phyloP scores from a whole-genome alignment of 495 filamentous ascomycete species.

The Lophiostoma macrostomum region DNA sequence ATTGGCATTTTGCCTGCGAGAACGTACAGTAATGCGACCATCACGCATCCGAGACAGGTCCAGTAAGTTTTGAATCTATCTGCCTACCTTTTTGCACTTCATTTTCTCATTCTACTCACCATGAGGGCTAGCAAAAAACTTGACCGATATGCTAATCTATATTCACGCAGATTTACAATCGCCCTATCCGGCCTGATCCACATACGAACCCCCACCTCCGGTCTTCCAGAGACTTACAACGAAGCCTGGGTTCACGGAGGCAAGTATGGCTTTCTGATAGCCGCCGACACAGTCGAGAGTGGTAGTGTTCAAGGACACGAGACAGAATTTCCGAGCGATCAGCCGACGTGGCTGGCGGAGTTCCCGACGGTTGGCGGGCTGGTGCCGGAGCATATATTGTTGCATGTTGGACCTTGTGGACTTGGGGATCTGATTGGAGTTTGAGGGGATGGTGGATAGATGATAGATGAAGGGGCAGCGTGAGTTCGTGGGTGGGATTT shows the following conservation, averaged over 20 bases:
- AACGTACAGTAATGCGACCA: slow-evolving; percentile 4
- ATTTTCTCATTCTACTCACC: too few relatives aligned
- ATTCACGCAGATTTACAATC: slow-evolving; percentile 2
- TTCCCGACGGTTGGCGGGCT: not conserved
- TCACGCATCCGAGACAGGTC: slow-evolving; percentile 1
- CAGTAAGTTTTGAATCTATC: too few relatives aligned
- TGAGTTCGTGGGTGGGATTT: too few relatives aligned
- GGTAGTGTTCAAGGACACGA: not conserved
- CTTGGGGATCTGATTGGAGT: not conserved
- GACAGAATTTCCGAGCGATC: slow-evolving; percentile 1
- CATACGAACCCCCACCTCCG: slow-evolving; percentile 5
- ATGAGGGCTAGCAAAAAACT: not conserved
- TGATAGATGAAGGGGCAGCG: too few relatives aligned
- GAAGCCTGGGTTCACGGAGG: slow-evolving; percentile 14
- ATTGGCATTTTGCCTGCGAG: slow-evolving; percentile 4
- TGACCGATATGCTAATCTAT: not conserved
- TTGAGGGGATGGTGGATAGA: too few relatives aligned
- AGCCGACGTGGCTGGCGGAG: not conserved
- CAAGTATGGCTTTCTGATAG: slow-evolving; percentile 11
- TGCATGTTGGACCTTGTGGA: slow-evolving; percentile 7
- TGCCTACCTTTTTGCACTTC: not conserved
- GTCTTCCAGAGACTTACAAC: not conserved
- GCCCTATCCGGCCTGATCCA: slow-evolving; percentile 6
- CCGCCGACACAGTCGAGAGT: slow-evolving; percentile 2
- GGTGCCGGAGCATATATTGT: not conserved